Conservation (phyloP, 441 rosid species). For the Isatis lusitanica region DNA sequence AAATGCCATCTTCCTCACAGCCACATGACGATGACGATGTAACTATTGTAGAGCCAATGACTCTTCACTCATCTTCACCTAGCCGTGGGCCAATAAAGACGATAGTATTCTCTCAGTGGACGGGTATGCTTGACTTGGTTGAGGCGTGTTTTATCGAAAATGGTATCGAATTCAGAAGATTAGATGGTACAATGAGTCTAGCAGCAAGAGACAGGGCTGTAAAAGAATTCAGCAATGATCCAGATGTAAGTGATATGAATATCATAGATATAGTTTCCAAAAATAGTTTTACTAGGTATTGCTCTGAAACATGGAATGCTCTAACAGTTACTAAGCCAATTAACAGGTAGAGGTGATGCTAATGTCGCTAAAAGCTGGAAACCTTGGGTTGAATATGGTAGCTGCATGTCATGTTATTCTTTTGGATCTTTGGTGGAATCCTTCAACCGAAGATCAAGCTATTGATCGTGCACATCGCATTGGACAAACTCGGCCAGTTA, state of each 20-base stretch:
- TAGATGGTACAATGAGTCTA: constrained; percentile 89
- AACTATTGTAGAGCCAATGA: constrained; percentile 34
- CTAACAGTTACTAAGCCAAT: constrained; percentile 1
- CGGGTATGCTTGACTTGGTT: constrained; percentile 87
- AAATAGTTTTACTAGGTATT: neutral
- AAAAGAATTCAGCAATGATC: constrained; percentile 66
- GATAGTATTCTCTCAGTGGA: constrained; percentile 95
- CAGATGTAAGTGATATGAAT: constrained; percentile 43
- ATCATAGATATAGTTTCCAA: constrained; percentile 6
- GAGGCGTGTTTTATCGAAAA: constrained; percentile 51
- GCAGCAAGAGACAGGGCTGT: constrained; percentile 80
- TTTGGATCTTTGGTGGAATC: constrained; percentile 99
- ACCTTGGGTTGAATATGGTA: constrained; percentile 92
- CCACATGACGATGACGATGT: constrained; percentile 31
- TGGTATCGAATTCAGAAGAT: constrained; percentile 68
- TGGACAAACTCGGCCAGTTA: constrained; percentile 93
- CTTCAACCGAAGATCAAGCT: constrained; percentile 97
- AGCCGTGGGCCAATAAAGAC: constrained; percentile 65
- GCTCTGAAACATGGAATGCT: constrained; percentile 12
- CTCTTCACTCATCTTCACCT: constrained; percentile 42
- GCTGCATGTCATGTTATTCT: constrained; percentile 95
- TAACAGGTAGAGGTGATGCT: constrained; percentile 82
- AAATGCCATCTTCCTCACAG: constrained; percentile 37
- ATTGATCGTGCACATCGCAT: constrained; percentile 96
- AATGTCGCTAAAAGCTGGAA: constrained; percentile 95